These are phyloP conservation scores for Aphanomyces astaci DNA, from an alignment of 352 stramenopile genomes.

Conservation along the genomic window DNA sequence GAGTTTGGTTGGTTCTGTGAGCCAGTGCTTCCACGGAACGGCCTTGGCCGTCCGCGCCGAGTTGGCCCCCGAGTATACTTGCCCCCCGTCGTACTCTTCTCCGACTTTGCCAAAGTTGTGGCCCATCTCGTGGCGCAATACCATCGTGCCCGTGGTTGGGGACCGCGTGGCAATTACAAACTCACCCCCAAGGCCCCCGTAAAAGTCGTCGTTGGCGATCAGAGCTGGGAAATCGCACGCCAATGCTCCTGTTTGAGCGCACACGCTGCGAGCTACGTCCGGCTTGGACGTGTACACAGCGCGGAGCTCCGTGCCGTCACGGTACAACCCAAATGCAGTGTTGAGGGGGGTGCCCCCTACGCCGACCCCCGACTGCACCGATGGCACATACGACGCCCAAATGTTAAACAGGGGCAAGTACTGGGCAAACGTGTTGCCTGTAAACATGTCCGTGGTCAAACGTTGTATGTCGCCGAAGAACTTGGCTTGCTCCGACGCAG, in stretches of 20 bases:
- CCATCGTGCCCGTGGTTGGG: slow-evolving; percentile 28
- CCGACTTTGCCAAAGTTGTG: slow-evolving; percentile 38
- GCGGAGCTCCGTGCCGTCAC: slow-evolving; percentile 23
- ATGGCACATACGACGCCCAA: slow-evolving; percentile 27
- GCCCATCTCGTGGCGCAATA: slow-evolving; percentile 35
- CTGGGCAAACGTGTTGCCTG: slow-evolving; percentile 28
- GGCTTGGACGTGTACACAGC: slow-evolving; percentile 25
- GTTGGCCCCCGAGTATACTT: slow-evolving; percentile 36
- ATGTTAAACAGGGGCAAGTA: slow-evolving; percentile 33
- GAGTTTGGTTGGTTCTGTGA: slow-evolving; percentile 26
- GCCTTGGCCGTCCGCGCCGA: slow-evolving; percentile 4
- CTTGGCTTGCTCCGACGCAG: slow-evolving; percentile 19
- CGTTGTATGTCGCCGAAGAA: slow-evolving; percentile 37
- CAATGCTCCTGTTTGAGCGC: background rate
- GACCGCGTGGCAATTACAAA: slow-evolving; percentile 35
- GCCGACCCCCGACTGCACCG: slow-evolving; percentile 26
- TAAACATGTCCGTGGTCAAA: slow-evolving; percentile 36
- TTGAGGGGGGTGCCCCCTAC: slow-evolving; percentile 21
- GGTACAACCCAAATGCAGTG: slow-evolving; percentile 30
- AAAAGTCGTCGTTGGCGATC: slow-evolving; percentile 37
- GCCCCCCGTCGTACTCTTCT: slow-evolving; percentile 38
- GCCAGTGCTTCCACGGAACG: slow-evolving; percentile 32
- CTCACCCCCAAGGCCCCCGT: slow-evolving; percentile 34
- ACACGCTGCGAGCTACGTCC: slow-evolving; percentile 19
- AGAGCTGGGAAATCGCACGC: slow-evolving; percentile 34